Base-by-base conservation (phyloP, 352 stramenopile genomes). In the Pythium aphanidermatum region DNA sequence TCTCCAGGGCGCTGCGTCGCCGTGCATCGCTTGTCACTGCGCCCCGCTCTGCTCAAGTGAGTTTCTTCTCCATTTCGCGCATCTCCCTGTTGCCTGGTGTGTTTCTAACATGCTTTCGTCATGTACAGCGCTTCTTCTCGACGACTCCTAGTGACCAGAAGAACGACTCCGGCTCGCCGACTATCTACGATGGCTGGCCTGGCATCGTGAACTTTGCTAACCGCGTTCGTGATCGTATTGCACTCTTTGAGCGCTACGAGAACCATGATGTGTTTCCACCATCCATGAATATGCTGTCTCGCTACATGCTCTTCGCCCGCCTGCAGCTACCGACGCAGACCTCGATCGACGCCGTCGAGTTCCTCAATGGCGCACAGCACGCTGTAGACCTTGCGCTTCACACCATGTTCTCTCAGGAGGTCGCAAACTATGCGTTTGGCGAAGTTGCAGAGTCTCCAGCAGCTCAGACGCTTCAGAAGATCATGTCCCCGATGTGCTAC, bases 171-270 rank as follows among this genome's bases (percentile, higher is more conserved):
- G n/a, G n/a, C n/a, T n/a, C 29, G 30, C 55, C 46, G 28, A 42
- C 47, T 3, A 46, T 58, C 20, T 58, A 46, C 36, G 55, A 63
- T 36, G 47, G 55, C 12, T 58, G 46, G 25, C 14, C 40, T 0
- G 55, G 55, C 2, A 29, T 63, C 47, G 39, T 35, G 2, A 35
- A 24, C 16, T 63, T 63, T 29, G 47, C 41, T 7, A 34, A 17
- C 14, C 73, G 73, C 5, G 56, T 58, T 13, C 20, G 28, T 9
- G 34, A 46, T 21, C 57, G 60, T 5, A 17, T 75, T 8, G 21
- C 31, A 3, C 39, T 60, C 13, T 68, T 81, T 27, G 28, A 68
- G n/a, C 54, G 55, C 9, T 72, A 72, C 51, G 30, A 65, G 23
- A 10, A 43, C 4, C 19, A 52, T 26, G 32, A 55, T 19, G 63